A percentile compares a stretch with the other conserved stretches of the same genome.
These are phyloP conservation scores for Tubosaeta brunneosetosa DNA, from an alignment of 768 basidiomycete species.

Conservation along the genomic window DNA sequence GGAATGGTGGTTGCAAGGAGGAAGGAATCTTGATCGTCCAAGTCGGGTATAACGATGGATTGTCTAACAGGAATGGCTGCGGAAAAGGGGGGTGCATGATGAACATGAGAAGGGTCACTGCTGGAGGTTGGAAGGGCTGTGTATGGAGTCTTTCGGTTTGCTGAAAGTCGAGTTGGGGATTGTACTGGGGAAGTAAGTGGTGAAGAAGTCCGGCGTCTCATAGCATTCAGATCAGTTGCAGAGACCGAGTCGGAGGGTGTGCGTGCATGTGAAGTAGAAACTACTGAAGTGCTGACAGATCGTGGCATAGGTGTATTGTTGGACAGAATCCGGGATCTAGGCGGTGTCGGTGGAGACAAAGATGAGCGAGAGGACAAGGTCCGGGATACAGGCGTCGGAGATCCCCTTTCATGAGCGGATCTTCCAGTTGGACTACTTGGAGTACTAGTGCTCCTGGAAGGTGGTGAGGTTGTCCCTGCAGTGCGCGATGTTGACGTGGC, in stretches of 20 bases:
- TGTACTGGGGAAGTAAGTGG: conserved; percentile 35
- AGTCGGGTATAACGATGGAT: conserved; percentile 41
- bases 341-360: conserved; percentile 42
- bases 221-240: conserved; percentile 21
- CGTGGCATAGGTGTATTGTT: conserved; percentile 35
- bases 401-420: conserved; percentile 37
- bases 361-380: conserved; percentile 46
- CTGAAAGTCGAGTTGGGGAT: conserved; percentile 31
- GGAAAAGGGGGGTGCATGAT: conserved; percentile 3
- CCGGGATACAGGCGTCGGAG: conserved; percentile 36
- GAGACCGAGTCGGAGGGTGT: conserved; percentile 40
- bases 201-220: conserved; percentile 46
- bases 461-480: conserved; percentile 39
- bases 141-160: conserved; percentile 38
- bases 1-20: conserved; percentile 69
- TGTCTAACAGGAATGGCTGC: conserved; percentile 38
- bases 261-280: conserved; percentile 37
- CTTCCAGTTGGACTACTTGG: conserved; percentile 41
- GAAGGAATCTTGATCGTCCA: conserved; percentile 53
- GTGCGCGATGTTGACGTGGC: conserved; percentile 69
- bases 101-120: conserved; percentile 24
- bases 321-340: conserved; percentile 40
- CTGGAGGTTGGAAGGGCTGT: conserved; percentile 35
- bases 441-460: conserved; percentile 35
- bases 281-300: conserved; percentile 37